Percentiles rank a stretch among this genome's conserved stretches.
Conservation (phyloP, 1,284 basidiomycete genomes). For the Irpex rosettiformis region DNA sequence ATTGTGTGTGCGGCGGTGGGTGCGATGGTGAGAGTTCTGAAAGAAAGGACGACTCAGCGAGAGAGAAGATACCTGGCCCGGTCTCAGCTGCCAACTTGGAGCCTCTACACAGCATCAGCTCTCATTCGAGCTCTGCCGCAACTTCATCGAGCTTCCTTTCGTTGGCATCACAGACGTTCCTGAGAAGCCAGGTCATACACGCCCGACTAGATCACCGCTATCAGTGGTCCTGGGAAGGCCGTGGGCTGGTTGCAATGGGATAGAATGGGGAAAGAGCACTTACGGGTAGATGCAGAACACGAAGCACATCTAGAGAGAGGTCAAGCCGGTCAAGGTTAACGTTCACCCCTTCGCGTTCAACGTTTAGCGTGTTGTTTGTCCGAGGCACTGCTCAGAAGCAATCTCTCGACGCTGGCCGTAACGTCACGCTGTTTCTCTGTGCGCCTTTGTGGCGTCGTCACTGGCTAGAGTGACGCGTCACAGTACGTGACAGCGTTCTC, state of each 20-base stretch:
- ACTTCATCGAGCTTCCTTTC: background rate
- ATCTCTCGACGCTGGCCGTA: background rate
- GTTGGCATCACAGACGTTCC: background rate
- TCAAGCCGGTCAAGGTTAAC: too few species aligned
- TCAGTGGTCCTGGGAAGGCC: background rate
- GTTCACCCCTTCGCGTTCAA: background rate
- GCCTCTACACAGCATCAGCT: background rate
- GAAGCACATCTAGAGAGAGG: background rate
- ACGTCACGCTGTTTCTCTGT: background rate
- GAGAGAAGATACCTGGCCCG: background rate
- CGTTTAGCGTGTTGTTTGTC: background rate
- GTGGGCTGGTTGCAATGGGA: background rate
- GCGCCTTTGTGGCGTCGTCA: background rate
- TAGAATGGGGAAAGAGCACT: background rate
- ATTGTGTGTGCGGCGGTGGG: background rate
- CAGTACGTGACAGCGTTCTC: background rate
- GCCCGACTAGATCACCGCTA: background rate
- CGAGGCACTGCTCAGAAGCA: background rate
- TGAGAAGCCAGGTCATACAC: background rate
- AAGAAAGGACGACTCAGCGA: too few species aligned
- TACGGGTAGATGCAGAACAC: background rate
- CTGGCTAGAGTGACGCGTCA: background rate
- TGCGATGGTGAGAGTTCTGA: background rate
- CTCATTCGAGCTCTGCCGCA: background rate
- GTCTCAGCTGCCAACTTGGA: background rate